Base-by-base conservation (phyloP, 2,329 filamentous ascomycete genomes). In the Remersonia thermophila region DNA sequence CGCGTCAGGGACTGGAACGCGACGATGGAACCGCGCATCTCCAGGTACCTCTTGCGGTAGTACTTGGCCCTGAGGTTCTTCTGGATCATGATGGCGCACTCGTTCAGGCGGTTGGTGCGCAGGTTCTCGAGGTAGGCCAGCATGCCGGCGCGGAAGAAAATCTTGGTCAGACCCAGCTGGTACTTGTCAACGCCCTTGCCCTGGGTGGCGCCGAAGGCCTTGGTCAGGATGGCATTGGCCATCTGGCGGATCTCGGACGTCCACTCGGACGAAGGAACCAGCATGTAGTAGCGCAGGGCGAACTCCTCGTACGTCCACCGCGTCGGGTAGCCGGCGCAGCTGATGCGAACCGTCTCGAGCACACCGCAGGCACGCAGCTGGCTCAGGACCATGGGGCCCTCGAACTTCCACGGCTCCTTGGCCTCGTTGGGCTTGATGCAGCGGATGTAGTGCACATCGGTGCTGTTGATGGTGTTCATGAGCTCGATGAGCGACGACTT, bases 281-380 rank as follows among this genome's bases (percentile, higher is more conserved):
- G 69, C 85, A 98, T 95, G 66, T 98, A 98, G 65, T 98, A 98
- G 42, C 91, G 78, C 41, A 95, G 67, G 13, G 91, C 91, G 59
- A 98, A 98, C 56, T 98, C 91, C 55, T 98, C 91, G 55, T 95
- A 98, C 0, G 91, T 96, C 93, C 91, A 98, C 56, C 91, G 73
- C 31, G 91, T 96, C 12, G 91, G 91, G 55, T 98, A 98, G 43
- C 91, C 91, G 45, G 91, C 91, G 56, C 83, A 93, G 63, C 86
- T 94, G 60, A 98, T 98, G 55, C 91, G 79, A 39, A 98, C 91
- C 3, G 91, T 98, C 63, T 98, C 91, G 40, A 98, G 73, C 27
- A 98, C 93, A 87, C 91, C 91, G 63, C 91, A 98, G 62, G 91
- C 91, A 60, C 93, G 80, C 51, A 98, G 69, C 61, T 98, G 91